Evolutionary conservation across 352 stramenopile genomes (phyloP).

Genomic region (Globisporangium middletonii): DNA sequence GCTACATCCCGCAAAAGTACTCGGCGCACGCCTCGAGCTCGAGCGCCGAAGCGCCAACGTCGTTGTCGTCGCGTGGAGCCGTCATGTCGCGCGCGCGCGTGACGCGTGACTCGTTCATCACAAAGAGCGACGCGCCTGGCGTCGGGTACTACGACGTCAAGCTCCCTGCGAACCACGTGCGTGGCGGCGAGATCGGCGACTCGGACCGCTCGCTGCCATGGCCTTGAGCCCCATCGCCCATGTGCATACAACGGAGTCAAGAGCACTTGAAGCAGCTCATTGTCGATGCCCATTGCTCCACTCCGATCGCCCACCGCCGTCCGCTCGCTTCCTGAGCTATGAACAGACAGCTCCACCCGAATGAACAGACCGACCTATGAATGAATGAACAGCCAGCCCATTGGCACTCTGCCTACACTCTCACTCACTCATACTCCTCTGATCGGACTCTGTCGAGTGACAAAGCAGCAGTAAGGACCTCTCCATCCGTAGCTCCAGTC

Average conservation of each 20-base stretch:
- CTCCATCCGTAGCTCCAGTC: neutral
- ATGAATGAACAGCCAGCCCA: too few relatives aligned
- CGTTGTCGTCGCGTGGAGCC: slow-evolving; percentile 58
- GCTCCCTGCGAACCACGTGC: slow-evolving; percentile 44
- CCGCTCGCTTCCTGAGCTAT: neutral
- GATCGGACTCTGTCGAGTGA: too few relatives aligned
- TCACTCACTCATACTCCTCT: too few relatives aligned
- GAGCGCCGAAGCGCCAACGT: slow-evolving; percentile 28
- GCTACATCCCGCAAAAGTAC: slow-evolving; percentile 64
- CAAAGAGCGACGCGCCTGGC: slow-evolving; percentile 59
- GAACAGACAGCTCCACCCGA: neutral
- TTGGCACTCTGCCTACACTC: too few relatives aligned
- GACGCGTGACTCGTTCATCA: slow-evolving; percentile 66
- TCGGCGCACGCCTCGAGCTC: slow-evolving; percentile 19
- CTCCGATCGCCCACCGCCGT: neutral
- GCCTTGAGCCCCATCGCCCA: slow-evolving; percentile 21
- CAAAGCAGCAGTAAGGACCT: neutral
- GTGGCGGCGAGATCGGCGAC: slow-evolving; percentile 72
- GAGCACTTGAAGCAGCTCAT: neutral
- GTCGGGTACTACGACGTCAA: slow-evolving; percentile 80
- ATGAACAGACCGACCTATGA: neutral
- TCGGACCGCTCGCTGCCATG: slow-evolving; percentile 59
- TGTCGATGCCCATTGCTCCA: neutral
- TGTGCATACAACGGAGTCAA: too few relatives aligned
- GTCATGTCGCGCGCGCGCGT: slow-evolving; percentile 60